Percentiles rank a stretch among this genome's conserved stretches.
Evolutionary conservation across 106 monocot genomes (phyloP).

Genomic region (Acorus gramineus): DNA sequence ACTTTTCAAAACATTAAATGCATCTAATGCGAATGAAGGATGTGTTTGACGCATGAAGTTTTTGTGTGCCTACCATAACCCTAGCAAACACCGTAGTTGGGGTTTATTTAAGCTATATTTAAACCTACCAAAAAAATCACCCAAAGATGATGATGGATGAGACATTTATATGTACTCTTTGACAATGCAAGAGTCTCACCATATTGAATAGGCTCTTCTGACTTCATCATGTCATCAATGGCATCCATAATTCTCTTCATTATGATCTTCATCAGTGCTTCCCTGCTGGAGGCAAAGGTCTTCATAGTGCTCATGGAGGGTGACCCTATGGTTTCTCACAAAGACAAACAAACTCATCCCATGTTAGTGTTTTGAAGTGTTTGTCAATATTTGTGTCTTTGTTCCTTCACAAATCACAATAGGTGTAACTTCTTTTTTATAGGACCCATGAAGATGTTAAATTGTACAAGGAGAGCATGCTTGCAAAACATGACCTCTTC

Average conservation of each 20-base stretch:
- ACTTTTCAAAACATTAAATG: too few species aligned
- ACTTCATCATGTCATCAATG: conserved; percentile 13
- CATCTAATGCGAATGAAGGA: not conserved
- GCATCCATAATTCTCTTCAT: not conserved
- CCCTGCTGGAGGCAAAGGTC: conserved; percentile 24
- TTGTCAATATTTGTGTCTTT: too few species aligned
- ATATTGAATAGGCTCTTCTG: not conserved
- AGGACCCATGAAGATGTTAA: conserved; percentile 3
- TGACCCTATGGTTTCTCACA: conserved; percentile 38
- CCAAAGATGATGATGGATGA: not conserved
- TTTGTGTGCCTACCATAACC: conserved; percentile 5
- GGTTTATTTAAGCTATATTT: too few species aligned
- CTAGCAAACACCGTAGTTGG: not conserved
- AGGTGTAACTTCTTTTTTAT: not conserved
- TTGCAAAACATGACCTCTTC: conserved; percentile 8
- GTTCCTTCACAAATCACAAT: too few species aligned
- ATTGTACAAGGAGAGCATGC: conserved; percentile 10
- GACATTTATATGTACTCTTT: not conserved
- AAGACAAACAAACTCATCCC: conserved; percentile 5
- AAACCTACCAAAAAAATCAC: not conserved
- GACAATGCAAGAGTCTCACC: not conserved
- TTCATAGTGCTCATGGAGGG: conserved; percentile 52
- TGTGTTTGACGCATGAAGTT: conserved; percentile 17
- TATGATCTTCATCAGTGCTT: not conserved
- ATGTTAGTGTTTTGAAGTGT: conserved; percentile 16